Evolutionary conservation across 208 protist genomes (phyloP), one percentile per base, ranked within the genome.

Genomic region (Leishmania major): DNA sequence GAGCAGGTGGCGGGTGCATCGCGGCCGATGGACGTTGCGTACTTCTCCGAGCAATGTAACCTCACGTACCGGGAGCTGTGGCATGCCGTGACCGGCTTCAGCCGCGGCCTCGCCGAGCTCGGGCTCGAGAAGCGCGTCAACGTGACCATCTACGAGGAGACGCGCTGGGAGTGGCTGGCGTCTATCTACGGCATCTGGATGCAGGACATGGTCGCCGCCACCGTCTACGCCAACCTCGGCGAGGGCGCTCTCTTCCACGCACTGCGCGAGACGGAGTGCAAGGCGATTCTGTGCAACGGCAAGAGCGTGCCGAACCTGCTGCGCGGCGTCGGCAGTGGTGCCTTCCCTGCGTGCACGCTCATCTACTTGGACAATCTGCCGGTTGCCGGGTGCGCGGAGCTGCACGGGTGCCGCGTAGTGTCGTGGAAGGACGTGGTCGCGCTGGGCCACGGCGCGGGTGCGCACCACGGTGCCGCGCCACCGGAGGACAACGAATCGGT

Each of bases 151-250:
- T 97, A 95, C 84, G 90, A 94, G 81, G 93, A 95, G 59, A 97
- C 93, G 43, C 92, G 93, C 49, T 97, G 91, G 90, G 92, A 97
- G 84, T 97, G 93, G 92, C 84, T 97, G 67, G 84, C 82, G 25
- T 87, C 86, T 5, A 90, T 92, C 55, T 95, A 95, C 77, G 93
- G 81, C 60, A 87, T 94, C 47, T 96, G 92, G 91, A 84, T 87
- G 49, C 92, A 91, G 78, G 71, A 87, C 69, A 84, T 96, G 79
- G 86, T 93, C 51, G 90, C 81, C 75, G 79, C 84, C n/a, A 97
- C 94, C 47, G 92, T 94, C 62, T 96, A 97, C 85, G 86, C 93
- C 69, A 97, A 94, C 86, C 90, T 96, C 45, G 94, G 93, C 53
- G 90, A 95, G 80, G 88, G 91, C 53, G 88, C 91, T 6, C 87